phyloP scores from a whole-genome alignment of 306 rosid species.

The Lagenaria siceraria region DNA sequence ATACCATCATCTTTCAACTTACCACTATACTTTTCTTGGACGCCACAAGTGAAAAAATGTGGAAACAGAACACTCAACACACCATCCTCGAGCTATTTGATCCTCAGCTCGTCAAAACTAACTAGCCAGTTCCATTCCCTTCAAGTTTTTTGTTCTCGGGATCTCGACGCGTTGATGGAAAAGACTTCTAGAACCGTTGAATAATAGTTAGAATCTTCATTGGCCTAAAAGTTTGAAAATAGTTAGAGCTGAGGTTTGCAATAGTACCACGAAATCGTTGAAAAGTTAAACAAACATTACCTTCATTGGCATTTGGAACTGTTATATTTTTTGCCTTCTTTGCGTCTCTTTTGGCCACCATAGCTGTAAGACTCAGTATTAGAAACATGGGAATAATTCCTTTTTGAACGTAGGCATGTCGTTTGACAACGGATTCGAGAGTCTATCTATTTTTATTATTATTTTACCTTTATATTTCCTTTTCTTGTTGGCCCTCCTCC shows the following conservation, averaged over 20 bases:
- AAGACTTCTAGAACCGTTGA: background rate
- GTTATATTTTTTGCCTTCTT: conserved; percentile 26
- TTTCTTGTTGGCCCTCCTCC: conserved; percentile 84
- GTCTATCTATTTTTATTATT: background rate
- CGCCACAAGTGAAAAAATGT: background rate
- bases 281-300: conserved; percentile 16
- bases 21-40: background rate
- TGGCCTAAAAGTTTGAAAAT: background rate
- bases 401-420: background rate
- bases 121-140: background rate
- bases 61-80: background rate
- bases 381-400: conserved; percentile 1
- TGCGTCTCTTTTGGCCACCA: conserved; percentile 27
- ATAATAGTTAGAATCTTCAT: background rate
- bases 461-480: conserved; percentile 68
- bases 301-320: conserved; percentile 19
- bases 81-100: background rate
- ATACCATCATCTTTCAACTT: background rate
- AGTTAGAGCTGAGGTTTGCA: background rate
- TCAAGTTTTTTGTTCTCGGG: background rate
- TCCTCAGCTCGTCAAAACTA: background rate
- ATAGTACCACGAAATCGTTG: background rate
- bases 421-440: background rate
- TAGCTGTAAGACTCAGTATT: conserved; percentile 34
- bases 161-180: background rate